Evolutionary conservation across 768 basidiomycete genomes (phyloP), one percentile per base, ranked within the genome.

Genomic region (Tylopilus vinaceipallidus): DNA sequence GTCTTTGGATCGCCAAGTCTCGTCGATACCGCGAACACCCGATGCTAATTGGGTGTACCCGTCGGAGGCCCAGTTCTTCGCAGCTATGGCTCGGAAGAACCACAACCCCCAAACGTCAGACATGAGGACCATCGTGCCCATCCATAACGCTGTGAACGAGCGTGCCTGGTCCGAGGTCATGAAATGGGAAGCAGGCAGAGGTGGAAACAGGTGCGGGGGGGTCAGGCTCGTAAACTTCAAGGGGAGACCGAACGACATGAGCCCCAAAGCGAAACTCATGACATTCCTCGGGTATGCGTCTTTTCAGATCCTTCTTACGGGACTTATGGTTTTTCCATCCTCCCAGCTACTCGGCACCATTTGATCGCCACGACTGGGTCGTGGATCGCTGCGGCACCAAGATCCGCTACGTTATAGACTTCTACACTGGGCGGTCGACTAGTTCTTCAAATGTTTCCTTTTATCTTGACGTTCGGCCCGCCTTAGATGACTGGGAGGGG

Each of bases 81-180:
- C 88, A n/a, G 95, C 97, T 17, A 94, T 99, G 86, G 81, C 84
- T 49, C 83, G 95, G 51, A 98, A 98, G 73, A 84, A 97, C 60
- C 91, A 97, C 67, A 83, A 86, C 47, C 95, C 95, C 4, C 78
- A 84, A 26, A 79, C 87, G 19, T 65, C 76, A n/a, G 95, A 98
- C 71, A 98, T 98, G 95, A 83, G 80, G 61, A 88, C 91, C 24
- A 86, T 99, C 61, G 93, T 99, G 19, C 95, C 95, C 13, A 99
- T 99, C 42, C 97, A 99, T 70, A 99, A 99, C 64, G 95, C 95
- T 32, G 97, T 98, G 47, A 99, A 99, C 66, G 97, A 98, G 71
- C 83, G 85, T 46, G 88, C 90, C 3, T 95, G 92, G 92, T 70
- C 74, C 17, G 86, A 92, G 68, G 76, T 95, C 22, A 63, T 90